phyloP scores from a whole-genome alignment of 352 stramenopile genomes.

The Thraustochytrium striatum region DNA sequence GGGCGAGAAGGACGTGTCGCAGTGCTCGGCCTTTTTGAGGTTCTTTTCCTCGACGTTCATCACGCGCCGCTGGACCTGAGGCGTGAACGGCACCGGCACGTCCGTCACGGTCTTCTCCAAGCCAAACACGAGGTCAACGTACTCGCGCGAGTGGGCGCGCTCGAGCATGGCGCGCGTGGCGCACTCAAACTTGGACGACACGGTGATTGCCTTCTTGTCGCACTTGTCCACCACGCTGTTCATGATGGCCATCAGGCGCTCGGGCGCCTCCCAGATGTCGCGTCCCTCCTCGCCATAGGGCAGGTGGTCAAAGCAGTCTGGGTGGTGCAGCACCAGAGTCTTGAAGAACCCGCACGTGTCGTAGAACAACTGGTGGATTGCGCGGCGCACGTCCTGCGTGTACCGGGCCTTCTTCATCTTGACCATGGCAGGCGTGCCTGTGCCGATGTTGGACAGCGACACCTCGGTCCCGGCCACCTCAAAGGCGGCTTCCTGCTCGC shows the following conservation, averaged over 20 bases:
- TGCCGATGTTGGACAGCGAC: background rate
- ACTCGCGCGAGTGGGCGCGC: constrained; percentile 74
- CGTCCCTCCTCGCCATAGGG: constrained; percentile 50
- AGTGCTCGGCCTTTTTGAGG: constrained; percentile 55
- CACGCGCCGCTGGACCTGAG: constrained; percentile 59
- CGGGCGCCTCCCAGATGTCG: constrained; percentile 75
- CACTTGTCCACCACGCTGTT: constrained; percentile 51
- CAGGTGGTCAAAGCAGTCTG: constrained; percentile 77
- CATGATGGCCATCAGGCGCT: constrained; percentile 73
- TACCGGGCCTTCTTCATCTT: background rate
- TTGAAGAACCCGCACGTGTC: constrained; percentile 58
- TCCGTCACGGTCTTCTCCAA: constrained; percentile 13
- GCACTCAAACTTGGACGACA: constrained; percentile 67
- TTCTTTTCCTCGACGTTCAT: constrained; percentile 49
- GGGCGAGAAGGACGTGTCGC: constrained; percentile 71
- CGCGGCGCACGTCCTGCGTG: constrained; percentile 5
- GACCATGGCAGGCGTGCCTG: background rate
- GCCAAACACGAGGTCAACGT: constrained; percentile 78
- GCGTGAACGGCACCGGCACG: constrained; percentile 62
- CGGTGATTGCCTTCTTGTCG: constrained; percentile 58
- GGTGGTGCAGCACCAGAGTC: constrained; percentile 79
- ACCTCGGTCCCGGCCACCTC: constrained; percentile 43
- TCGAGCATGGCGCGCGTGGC: constrained; percentile 69
- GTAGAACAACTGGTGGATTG: constrained; percentile 47
- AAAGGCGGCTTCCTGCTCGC: constrained; percentile 49